Evolutionary conservation across 306 rosid species (phyloP), one percentile per base, ranked within the genome.

Genomic region (Crataegus laevigata): DNA sequence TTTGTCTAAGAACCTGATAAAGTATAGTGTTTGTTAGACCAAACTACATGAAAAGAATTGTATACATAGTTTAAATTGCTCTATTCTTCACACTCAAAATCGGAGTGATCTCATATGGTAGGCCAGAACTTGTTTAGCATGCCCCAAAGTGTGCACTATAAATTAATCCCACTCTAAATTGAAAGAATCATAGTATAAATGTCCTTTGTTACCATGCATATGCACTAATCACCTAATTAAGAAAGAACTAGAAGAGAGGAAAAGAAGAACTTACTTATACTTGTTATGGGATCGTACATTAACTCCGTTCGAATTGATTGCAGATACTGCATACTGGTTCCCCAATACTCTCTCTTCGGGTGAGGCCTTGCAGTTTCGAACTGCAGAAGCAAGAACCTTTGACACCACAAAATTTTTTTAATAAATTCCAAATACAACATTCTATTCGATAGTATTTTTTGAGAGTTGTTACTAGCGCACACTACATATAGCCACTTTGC

Each of bases 341-440:
- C 11, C 65, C 36, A 47, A 1, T 14, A 66, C 24, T 66, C 19
- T 59, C 54, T 8, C 69, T 29, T 10, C 19, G 0, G 54, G 38
- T 52, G 81, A 58, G 1, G 68, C 43, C 24, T 73, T 83, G 24
- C 29, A 14, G 32, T 80, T 80, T 38, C 22, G 52, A 47, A 19
- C 66, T 18, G 80, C 55, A 45, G 78, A 75, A 83, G 32, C 72
- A 68, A 83, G 45, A 8, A 83, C 75, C 87, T 86, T 26, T 6
- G 19, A 55, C 43, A 26, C 38, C 38, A 55, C 26, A 55, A 55
- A 21, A 28, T 52, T 21, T 50, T 29, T 22, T 11, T 21, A 62
- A n/a, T 29, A 0, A 57, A n/a, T 22, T 21, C 6, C 24, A 60
- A 3, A 42, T 15, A 4, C 15, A 47, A 43, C 30, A 8, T 6